Conservation (phyloP, 192 early-diverging fungal genomes). For the Haplosporangium gracile region DNA sequence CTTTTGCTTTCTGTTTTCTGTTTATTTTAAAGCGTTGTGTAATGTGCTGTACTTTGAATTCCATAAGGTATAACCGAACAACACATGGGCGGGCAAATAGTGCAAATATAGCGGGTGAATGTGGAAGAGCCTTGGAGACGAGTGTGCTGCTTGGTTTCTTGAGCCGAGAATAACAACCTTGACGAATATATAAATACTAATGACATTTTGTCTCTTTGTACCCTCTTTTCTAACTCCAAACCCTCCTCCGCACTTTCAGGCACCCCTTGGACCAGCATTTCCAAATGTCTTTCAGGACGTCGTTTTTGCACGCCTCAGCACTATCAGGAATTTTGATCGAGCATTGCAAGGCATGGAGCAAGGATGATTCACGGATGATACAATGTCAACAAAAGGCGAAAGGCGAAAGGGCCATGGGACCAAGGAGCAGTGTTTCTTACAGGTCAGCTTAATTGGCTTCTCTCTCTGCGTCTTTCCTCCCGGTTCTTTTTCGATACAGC, state of each 20-base stretch:
- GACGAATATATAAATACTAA: background rate
- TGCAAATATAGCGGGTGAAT: background rate
- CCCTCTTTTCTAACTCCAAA: background rate
- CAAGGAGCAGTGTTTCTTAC: background rate
- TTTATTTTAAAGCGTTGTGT: background rate
- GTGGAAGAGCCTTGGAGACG: background rate
- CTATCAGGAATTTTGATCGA: background rate
- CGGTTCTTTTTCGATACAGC: constrained; percentile 3
- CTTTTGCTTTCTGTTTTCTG: background rate
- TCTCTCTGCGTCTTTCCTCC: background rate
- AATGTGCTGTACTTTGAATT: background rate
- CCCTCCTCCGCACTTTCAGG: background rate
- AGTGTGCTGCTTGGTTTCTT: background rate
- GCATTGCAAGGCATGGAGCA: background rate
- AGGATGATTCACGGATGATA: constrained; percentile 3
- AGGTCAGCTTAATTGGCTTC: background rate
- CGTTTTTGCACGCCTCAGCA: background rate
- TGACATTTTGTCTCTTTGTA: background rate
- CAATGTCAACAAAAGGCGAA: background rate
- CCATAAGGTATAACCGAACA: background rate
- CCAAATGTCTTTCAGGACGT: background rate
- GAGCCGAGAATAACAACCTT: background rate
- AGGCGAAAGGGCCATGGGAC: background rate
- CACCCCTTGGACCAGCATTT: background rate
- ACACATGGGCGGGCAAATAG: background rate